phyloP scores from a whole-genome alignment of 2,329 filamentous ascomycete species.

The Colletotrichum neosansevieriae region DNA sequence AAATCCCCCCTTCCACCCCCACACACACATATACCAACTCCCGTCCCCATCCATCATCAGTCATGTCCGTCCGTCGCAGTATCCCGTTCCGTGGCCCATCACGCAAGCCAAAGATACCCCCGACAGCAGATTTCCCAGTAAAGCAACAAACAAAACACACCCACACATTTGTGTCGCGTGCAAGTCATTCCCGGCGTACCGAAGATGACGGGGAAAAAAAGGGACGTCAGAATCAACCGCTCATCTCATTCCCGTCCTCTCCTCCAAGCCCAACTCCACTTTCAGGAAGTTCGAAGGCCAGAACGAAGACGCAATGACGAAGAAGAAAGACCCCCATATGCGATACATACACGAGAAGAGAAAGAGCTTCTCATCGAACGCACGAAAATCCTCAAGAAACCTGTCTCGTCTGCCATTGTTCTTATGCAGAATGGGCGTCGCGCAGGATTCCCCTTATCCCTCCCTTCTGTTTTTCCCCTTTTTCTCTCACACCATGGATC shows the following conservation, averaged over 20 bases:
- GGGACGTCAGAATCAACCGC: not conserved
- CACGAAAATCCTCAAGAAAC: slow-evolving; percentile 16
- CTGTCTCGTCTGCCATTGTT: not conserved
- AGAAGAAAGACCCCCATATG: not conserved
- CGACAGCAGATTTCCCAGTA: not conserved
- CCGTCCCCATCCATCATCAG: too few relatives aligned
- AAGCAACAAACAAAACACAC: not conserved
- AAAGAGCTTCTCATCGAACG: slow-evolving; percentile 1
- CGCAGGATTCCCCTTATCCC: not conserved
- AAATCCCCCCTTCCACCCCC: too few relatives aligned
- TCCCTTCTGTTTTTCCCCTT: slow-evolving; percentile 13
- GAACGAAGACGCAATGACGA: not conserved
- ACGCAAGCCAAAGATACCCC: not conserved
- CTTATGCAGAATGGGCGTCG: not conserved
- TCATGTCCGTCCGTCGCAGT: too few relatives aligned
- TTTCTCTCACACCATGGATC: slow-evolving; percentile 22
- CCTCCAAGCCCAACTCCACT: not conserved
- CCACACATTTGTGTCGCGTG: not conserved
- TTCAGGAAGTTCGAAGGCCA: not conserved
- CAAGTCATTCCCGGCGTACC: not conserved
- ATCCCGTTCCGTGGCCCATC: too few relatives aligned
- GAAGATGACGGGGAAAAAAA: not conserved
- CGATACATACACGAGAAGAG: slow-evolving; percentile 29
- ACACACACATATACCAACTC: too few relatives aligned
- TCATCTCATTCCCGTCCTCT: not conserved